These are phyloP conservation scores for Sphaceloma murrayae DNA, from an alignment of 2,329 filamentous ascomycete genomes.

Conservation along the genomic window DNA sequence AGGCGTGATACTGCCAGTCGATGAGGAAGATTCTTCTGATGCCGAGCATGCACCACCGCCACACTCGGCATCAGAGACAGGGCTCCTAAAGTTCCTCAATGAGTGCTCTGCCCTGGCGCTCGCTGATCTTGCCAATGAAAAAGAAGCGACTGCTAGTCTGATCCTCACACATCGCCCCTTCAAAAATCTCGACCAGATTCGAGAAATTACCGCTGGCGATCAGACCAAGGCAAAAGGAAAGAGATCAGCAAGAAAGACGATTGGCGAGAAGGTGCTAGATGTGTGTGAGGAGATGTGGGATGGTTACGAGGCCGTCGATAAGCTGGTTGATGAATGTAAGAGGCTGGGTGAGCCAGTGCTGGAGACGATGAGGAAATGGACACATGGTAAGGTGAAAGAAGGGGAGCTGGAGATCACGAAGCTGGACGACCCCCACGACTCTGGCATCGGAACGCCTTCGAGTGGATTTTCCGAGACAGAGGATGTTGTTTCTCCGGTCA, in stretches of 20 bases:
- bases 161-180: slow-evolving; percentile 72
- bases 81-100: slow-evolving; percentile 74
- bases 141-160: slow-evolving; percentile 56
- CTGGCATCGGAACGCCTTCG: slow-evolving; percentile 55
- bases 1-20: slow-evolving; percentile 11
- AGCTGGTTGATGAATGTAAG: slow-evolving; percentile 69
- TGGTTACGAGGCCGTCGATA: slow-evolving; percentile 74
- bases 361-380: slow-evolving; percentile 58
- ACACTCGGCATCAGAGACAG: slow-evolving; percentile 18
- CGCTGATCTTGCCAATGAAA: slow-evolving; percentile 68
- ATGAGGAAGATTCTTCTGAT: slow-evolving; percentile 20
- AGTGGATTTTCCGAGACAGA: slow-evolving; percentile 29
- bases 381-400: slow-evolving; percentile 49
- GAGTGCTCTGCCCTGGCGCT: slow-evolving; percentile 65
- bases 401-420: slow-evolving; percentile 54
- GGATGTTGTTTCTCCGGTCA: slow-evolving; percentile 32
- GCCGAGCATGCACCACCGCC: neutral
- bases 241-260: slow-evolving; percentile 40
- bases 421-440: slow-evolving; percentile 49
- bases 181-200: slow-evolving; percentile 52
- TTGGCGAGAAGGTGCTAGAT: slow-evolving; percentile 59
- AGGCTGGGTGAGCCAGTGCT: slow-evolving; percentile 57
- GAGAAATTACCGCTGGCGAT: slow-evolving; percentile 47
- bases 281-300: slow-evolving; percentile 63
- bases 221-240: slow-evolving; percentile 47